Evolutionary conservation across 208 protist genomes (phyloP).

Genomic region (Zelonia costaricensis): DNA sequence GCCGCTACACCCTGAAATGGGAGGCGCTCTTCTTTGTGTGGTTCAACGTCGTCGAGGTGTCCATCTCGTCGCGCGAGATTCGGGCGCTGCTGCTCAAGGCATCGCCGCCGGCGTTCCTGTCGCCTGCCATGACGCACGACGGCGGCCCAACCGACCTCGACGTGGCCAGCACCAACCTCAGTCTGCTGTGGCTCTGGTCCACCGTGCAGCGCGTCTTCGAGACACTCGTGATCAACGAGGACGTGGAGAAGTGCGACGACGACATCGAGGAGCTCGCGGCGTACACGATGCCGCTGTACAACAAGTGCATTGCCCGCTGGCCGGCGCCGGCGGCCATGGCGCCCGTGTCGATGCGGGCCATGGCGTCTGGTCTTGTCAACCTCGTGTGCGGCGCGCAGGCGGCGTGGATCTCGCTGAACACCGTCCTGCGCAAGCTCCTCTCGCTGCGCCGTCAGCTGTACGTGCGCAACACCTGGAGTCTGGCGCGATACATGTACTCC

Average conservation of each 20-base stretch:
- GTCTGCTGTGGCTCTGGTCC: constrained; percentile 60
- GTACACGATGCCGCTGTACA: constrained; percentile 35
- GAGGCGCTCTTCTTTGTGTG: constrained; percentile 39
- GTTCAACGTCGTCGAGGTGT: constrained; percentile 28
- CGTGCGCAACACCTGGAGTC: constrained; percentile 44
- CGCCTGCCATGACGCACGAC: constrained; percentile 21
- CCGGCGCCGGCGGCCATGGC: constrained; percentile 28
- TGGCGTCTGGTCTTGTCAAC: constrained; percentile 14
- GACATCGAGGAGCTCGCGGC: constrained; percentile 42
- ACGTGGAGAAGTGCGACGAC: constrained; percentile 45
- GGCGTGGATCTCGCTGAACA: constrained; percentile 40
- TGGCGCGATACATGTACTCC: constrained; percentile 49
- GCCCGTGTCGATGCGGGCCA: constrained; percentile 9
- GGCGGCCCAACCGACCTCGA: constrained; percentile 29
- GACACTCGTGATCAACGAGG: constrained; percentile 35
- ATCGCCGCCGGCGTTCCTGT: constrained; percentile 29
- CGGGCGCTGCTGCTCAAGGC: constrained; percentile 38
- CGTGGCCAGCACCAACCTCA: constrained; percentile 36
- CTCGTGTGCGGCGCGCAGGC: constrained; percentile 31
- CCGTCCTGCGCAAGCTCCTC: constrained; percentile 28
- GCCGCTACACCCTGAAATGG: constrained; percentile 20
- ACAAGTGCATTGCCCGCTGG: constrained; percentile 40
- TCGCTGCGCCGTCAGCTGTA: constrained; percentile 27
- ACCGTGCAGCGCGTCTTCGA: constrained; percentile 40
- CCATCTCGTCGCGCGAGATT: constrained; percentile 34